Evolutionary conservation across 768 basidiomycete genomes (phyloP).

Genomic region (Kondoa malvinella): DNA sequence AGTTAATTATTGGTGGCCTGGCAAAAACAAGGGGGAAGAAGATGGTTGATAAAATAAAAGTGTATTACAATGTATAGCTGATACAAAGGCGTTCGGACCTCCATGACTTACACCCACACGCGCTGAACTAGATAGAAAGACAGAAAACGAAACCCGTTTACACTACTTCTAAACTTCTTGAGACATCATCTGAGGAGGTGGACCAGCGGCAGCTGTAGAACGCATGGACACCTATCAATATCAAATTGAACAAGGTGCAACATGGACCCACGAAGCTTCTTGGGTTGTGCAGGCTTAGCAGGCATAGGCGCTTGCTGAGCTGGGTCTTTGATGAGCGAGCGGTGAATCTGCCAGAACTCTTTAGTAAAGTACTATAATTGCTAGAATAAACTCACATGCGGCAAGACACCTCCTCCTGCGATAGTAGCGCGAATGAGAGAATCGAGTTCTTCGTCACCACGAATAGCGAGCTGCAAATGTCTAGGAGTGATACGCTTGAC

Average conservation of each 20-base stretch:
- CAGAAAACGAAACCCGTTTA: no score
- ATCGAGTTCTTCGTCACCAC: constrained; percentile 95
- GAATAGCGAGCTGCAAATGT: constrained; percentile 86
- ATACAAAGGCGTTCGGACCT: no score
- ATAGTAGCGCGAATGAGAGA: constrained; percentile 84
- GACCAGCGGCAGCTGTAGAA: not conserved
- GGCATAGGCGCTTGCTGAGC: not conserved
- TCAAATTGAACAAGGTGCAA: not conserved
- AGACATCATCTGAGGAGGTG: not conserved
- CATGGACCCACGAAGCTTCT: not conserved
- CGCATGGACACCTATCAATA: not conserved
- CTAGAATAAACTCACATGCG: not conserved
- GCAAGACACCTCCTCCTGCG: constrained; percentile 38
- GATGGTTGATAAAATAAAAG: no score
- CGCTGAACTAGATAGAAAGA: no score
- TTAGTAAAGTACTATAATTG: not conserved
- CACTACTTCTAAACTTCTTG: not conserved
- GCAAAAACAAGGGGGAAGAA: no score
- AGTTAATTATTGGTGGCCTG: no score
- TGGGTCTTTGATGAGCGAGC: constrained; percentile 6
- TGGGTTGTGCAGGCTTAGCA: not conserved
- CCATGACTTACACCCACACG: no score
- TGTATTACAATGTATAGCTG: no score
- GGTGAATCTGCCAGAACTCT: not conserved
- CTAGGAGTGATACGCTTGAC: constrained; percentile 94